Conservation (phyloP, 2,329 filamentous ascomycete genomes). For the Xylaria sp. region DNA sequence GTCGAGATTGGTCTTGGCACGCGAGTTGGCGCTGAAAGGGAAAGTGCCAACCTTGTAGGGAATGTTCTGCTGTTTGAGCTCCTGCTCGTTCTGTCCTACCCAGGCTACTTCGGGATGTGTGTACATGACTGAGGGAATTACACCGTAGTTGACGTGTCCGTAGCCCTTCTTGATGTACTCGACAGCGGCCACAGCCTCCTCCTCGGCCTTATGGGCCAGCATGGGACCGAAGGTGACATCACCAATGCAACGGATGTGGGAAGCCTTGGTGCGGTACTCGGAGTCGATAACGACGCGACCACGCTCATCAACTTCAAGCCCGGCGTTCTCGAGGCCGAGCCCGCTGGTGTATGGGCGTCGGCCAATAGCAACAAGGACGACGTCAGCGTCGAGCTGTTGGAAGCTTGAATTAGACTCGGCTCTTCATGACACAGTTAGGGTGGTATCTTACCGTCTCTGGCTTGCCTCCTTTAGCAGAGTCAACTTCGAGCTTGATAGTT, state of each 20-base stretch:
- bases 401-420: slow-evolving; percentile 8
- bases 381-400: slow-evolving; percentile 85
- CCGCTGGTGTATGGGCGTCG: slow-evolving; percentile 93
- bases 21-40: slow-evolving; percentile 97
- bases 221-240: slow-evolving; percentile 98
- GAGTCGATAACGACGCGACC: slow-evolving; percentile 97
- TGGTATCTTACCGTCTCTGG: slow-evolving; percentile 76
- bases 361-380: slow-evolving; percentile 96
- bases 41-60: slow-evolving; percentile 95
- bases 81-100: slow-evolving; percentile 97
- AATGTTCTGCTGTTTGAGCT: slow-evolving; percentile 88
- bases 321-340: slow-evolving; percentile 93
- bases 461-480: slow-evolving; percentile 97
- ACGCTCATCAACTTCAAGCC: slow-evolving; percentile 89
- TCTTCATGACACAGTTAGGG: neutral
- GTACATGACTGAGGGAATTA: slow-evolving; percentile 99
- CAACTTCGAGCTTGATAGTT: slow-evolving; percentile 82
- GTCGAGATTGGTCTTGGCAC: slow-evolving; percentile 98
- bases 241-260: slow-evolving; percentile 96
- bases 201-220: slow-evolving; percentile 99
- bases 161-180: slow-evolving; percentile 99
- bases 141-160: slow-evolving; percentile 98
- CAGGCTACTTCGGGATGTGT: slow-evolving; percentile 98
- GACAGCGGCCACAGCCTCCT: slow-evolving; percentile 93
- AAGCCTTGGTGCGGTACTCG: slow-evolving; percentile 97